Conservation (phyloP, 805 yeast genomes). For the Wickerhamomyces sydowiorum region DNA sequence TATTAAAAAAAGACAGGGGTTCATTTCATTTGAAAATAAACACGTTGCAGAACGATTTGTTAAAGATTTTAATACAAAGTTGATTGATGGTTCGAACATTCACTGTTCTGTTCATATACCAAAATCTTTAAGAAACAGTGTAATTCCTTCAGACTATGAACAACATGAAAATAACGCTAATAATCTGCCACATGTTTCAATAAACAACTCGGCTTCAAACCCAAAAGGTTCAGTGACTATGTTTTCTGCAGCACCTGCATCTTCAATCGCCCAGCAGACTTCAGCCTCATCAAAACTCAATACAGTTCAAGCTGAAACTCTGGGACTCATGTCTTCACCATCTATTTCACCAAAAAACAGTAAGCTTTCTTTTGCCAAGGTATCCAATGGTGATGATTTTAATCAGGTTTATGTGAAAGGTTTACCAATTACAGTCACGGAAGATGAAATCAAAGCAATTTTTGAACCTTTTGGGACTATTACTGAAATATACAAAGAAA, state of each 20-base stretch:
- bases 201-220: no score
- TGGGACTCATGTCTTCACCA: no score
- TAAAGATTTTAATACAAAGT: conserved; percentile 21
- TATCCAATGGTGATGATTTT: conserved; percentile 4
- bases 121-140: conserved; percentile 10
- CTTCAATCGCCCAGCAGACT: no score
- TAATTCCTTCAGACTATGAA: background rate
- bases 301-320: no score
- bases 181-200: no score
- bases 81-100: conserved; percentile 25
- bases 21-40: conserved; percentile 30
- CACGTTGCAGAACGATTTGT: conserved; percentile 31
- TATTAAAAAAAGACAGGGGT: conserved; percentile 32
- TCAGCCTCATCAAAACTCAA: no score
- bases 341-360: no score
- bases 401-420: conserved; percentile 41
- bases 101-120: conserved; percentile 37
- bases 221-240: no score
- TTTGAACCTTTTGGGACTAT: conserved; percentile 45
- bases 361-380: background rate
- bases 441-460: conserved; percentile 34
- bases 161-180: no score
- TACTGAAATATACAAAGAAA: conserved; percentile 48
- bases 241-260: no score
- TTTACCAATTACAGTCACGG: conserved; percentile 34